Conservation (phyloP, 2,329 filamentous ascomycete genomes). For the Phialocephala subalpina region DNA sequence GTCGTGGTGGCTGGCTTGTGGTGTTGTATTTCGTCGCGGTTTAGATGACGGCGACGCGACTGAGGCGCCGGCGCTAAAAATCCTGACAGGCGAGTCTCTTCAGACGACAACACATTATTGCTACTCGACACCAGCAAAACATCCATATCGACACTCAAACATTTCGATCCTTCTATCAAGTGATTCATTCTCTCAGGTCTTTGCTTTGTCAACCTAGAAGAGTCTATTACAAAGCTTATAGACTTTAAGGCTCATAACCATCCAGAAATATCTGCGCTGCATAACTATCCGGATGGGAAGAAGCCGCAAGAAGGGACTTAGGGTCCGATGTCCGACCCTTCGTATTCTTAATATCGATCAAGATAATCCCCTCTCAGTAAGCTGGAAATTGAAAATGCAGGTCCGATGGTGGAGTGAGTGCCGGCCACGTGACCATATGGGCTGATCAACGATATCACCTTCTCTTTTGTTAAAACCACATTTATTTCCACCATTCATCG, state of each 20-base stretch:
- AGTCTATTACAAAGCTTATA: neutral
- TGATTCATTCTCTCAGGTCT: neutral
- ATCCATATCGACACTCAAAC: neutral
- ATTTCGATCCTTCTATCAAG: neutral
- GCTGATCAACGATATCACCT: neutral
- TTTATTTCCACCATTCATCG: neutral
- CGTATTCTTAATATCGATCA: neutral
- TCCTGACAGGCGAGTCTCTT: neutral
- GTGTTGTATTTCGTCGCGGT: neutral
- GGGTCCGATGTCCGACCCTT: neutral
- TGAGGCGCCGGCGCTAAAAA: constrained; percentile 2
- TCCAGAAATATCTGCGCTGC: neutral
- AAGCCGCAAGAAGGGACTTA: neutral
- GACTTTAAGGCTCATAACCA: neutral
- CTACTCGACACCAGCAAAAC: neutral
- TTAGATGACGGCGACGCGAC: constrained; percentile 4
- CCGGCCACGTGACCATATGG: neutral
- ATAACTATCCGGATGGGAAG: neutral
- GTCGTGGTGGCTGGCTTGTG: neutral
- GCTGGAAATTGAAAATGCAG: neutral
- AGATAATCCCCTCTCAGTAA: neutral
- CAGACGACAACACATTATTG: neutral
- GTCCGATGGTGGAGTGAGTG: neutral
- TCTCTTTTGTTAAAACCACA: neutral
- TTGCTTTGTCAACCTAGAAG: neutral